phyloP scores from a whole-genome alignment of 805 yeast genomes.

The Ogataea nitratoaversa region DNA sequence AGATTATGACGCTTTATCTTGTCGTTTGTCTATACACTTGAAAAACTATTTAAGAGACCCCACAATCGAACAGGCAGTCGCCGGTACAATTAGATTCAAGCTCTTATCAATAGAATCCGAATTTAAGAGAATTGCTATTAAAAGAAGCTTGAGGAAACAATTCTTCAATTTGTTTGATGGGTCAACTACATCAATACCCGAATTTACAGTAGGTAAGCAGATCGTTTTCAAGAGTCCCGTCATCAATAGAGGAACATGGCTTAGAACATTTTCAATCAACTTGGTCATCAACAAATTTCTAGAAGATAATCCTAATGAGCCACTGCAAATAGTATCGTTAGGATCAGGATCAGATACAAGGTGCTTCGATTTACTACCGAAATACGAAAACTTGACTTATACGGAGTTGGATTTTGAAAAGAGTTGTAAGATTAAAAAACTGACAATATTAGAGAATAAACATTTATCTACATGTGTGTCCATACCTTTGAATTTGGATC shows the following conservation, averaged over 20 bases:
- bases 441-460: constrained; percentile 36
- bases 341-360: constrained; percentile 84
- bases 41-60: constrained; percentile 45
- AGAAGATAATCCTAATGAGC: constrained; percentile 13
- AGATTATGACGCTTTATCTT: constrained; percentile 68
- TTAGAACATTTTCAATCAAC: constrained; percentile 54
- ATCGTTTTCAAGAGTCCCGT: constrained; percentile 47
- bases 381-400: constrained; percentile 34
- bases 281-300: constrained; percentile 40
- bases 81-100: constrained; percentile 34
- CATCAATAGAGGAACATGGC: constrained; percentile 67
- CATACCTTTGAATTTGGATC: constrained; percentile 6
- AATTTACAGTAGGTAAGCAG: background rate
- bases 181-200: background rate
- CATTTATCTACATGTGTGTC: constrained; percentile 28
- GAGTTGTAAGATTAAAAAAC: constrained; percentile 47
- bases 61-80: constrained; percentile 30
- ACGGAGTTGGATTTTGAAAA: constrained; percentile 64
- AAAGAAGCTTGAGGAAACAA: constrained; percentile 35
- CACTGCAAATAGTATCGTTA: constrained; percentile 57
- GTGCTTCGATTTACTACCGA: constrained; percentile 44
- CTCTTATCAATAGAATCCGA: constrained; percentile 36
- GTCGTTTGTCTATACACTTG: constrained; percentile 50
- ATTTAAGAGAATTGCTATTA: constrained; percentile 27
- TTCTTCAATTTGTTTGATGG: constrained; percentile 31